Evolutionary conservation across 306 rosid genomes (phyloP), one percentile per base, ranked within the genome.

Genomic region (Citrullus colocynthis): DNA sequence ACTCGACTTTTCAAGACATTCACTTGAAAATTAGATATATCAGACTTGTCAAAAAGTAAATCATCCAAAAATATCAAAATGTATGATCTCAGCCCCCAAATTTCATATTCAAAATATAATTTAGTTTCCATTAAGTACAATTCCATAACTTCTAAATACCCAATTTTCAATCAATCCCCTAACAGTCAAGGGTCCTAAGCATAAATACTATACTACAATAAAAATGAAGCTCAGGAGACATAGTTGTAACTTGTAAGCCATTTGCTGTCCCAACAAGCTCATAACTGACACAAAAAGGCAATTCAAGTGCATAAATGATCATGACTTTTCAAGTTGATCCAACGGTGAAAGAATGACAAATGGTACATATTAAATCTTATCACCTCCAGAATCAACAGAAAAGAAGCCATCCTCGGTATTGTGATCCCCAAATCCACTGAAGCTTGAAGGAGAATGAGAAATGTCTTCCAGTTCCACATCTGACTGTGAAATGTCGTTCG

Each of bases 381-480:
- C 73, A 83, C 85, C 85, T 78, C 80, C 74, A 78, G 84, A 78
- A 81, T 74, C 66, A 49, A 52, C 73, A 71, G 83, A 69, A 78
- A 62, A 78, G 16, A 69, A 78, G 66, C 72, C 61, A 17, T 76
- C 84, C 78, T 83, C 82, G 14, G 65, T 73, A 78, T 45, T 78
- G 15, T 77, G 58, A 17, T 78, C 79, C 67, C 69, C 81, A 21
- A 83, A 55, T 67, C 75, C 80, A 63, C 76, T 30, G 45, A 75
- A 49, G 78, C 87, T 48, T 54, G 81, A 36, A 79, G 80, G 80
- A 74, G 84, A 78, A 39, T 41, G 81, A 78, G 48, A 21, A 62
- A 41, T 12, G 60, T 79, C 65, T 62, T 32, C 59, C 20, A 72
- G 59, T 62, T 32, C 59, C 37, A 72, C 48, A 52, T 83, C 88